These are phyloP conservation scores for Globisporangium ultimum DNA, from an alignment of 352 stramenopile species.

Conservation along the genomic window DNA sequence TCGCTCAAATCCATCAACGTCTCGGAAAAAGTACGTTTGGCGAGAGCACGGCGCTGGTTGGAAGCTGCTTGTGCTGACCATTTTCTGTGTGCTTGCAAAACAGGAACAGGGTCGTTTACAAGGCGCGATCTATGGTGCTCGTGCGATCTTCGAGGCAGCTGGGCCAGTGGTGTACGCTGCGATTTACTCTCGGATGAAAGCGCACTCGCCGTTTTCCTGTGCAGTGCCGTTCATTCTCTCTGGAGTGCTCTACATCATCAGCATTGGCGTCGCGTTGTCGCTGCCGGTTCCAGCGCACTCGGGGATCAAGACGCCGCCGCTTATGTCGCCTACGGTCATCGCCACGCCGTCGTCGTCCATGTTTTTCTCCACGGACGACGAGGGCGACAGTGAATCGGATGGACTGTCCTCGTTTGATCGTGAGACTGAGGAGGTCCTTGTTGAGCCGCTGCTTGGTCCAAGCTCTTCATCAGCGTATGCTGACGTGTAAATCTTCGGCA, in stretches of 20 bases:
- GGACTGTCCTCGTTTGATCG: slow-evolving; percentile 16
- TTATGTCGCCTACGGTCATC: slow-evolving; percentile 43
- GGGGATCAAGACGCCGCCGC: slow-evolving; percentile 15
- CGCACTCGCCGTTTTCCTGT: slow-evolving; percentile 35
- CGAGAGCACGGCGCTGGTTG: background rate
- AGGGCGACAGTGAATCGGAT: slow-evolving; percentile 23
- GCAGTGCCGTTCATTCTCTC: slow-evolving; percentile 61
- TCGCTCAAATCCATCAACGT: slow-evolving; percentile 63
- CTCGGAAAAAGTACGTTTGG: slow-evolving; percentile 37
- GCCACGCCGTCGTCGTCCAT: slow-evolving; percentile 39
- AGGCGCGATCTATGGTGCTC: slow-evolving; percentile 63
- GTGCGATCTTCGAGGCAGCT: slow-evolving; percentile 57
- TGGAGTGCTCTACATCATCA: slow-evolving; percentile 41
- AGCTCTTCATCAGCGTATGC: slow-evolving; percentile 18
- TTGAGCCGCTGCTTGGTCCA: slow-evolving; percentile 41
- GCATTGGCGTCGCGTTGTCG: slow-evolving; percentile 43
- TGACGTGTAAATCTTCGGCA: slow-evolving; percentile 8
- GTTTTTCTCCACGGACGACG: slow-evolving; percentile 49
- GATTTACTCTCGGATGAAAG: slow-evolving; percentile 55
- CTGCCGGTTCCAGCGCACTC: slow-evolving; percentile 27
- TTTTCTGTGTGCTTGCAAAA: background rate
- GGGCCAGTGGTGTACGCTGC: slow-evolving; percentile 53
- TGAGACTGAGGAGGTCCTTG: slow-evolving; percentile 31
- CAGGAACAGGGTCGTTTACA: slow-evolving; percentile 75
- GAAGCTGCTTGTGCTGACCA: background rate